Percentiles rank a stretch among this genome's conserved stretches.
Conservation (phyloP, 805 yeast species). For the Kazachstania bromeliacearum region DNA sequence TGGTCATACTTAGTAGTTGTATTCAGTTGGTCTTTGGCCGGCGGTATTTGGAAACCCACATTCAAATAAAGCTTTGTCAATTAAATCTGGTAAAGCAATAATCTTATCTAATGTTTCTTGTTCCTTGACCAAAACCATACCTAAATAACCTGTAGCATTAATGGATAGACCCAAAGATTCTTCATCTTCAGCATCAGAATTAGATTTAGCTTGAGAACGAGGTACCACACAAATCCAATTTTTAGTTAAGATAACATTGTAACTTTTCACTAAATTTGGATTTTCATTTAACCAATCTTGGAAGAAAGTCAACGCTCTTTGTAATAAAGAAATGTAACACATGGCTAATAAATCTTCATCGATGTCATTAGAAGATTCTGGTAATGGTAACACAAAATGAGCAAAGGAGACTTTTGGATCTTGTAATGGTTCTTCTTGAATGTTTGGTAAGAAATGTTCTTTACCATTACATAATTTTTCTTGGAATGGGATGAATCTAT, state of each 20-base stretch:
- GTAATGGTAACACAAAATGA: conserved; percentile 67
- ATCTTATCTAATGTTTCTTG: conserved; percentile 44
- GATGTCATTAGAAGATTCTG: conserved; percentile 36
- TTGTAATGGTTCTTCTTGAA: conserved; percentile 50
- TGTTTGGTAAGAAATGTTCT: conserved; percentile 46
- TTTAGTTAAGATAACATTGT: conserved; percentile 73
- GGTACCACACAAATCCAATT: conserved; percentile 86
- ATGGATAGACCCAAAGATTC: conserved; percentile 42
- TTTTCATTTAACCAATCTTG: conserved; percentile 37
- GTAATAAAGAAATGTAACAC: conserved; percentile 63
- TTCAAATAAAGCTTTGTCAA: conserved; percentile 44
- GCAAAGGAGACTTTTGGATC: conserved; percentile 62
- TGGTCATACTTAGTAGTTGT: conserved; percentile 39
- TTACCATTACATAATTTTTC: conserved; percentile 36
- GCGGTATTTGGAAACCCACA: conserved; percentile 61
- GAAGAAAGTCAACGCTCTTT: conserved; percentile 57
- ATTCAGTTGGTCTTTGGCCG: conserved; percentile 49
- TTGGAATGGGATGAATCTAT: conserved; percentile 48
- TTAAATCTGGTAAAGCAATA: conserved; percentile 34
- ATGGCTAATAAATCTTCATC: conserved; percentile 53
- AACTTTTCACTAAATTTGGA: conserved; percentile 40
- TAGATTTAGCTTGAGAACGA: conserved; percentile 48
- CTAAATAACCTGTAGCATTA: conserved; percentile 74
- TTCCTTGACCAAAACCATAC: conserved; percentile 68
- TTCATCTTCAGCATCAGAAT: conserved; percentile 1